These are phyloP conservation scores for Aechmea fasciata DNA, from an alignment of 176 grass and related monocot genomes.

Conservation along the genomic window DNA sequence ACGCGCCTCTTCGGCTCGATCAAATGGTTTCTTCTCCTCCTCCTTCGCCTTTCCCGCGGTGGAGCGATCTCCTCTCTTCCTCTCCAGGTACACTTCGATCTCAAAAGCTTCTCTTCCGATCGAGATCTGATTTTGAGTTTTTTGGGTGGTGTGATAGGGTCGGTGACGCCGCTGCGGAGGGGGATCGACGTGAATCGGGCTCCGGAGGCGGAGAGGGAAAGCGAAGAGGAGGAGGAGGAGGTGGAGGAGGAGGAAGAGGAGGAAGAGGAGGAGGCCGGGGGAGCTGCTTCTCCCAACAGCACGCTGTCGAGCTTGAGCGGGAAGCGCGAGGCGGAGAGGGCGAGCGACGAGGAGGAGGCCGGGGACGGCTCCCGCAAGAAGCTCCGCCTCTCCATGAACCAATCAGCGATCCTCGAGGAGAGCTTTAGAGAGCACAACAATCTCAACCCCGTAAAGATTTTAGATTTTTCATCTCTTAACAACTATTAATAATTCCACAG, in stretches of 20 bases:
- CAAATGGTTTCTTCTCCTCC: constrained; percentile 9
- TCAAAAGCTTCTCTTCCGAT: constrained; percentile 9
- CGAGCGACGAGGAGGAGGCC: constrained; percentile 50
- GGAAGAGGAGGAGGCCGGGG: constrained; percentile 59
- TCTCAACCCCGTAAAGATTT: constrained; percentile 77
- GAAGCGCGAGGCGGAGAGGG: constrained; percentile 24
- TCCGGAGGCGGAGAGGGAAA: constrained; percentile 14
- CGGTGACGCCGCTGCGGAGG: constrained; percentile 47
- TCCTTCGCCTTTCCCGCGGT: constrained; percentile 16
- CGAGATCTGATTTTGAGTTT: not conserved
- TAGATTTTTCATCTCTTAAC: not conserved
- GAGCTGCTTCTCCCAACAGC: constrained; percentile 64
- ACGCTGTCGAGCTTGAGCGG: constrained; percentile 61
- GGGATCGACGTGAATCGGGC: constrained; percentile 77
- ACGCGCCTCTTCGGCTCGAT: constrained; percentile 6
- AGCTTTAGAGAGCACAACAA: constrained; percentile 86
- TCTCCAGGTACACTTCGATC: constrained; percentile 1
- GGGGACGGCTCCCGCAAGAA: constrained; percentile 74
- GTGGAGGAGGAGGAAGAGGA: constrained; percentile 29
- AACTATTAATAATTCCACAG: too few species aligned
- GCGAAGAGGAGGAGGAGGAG: constrained; percentile 3
- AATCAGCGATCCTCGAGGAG: constrained; percentile 76
- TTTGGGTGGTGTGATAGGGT: not conserved
- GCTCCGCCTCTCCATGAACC: constrained; percentile 70
- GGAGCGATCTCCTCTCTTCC: constrained; percentile 31